Conservation (phyloP, 257 asterid species). For the Orobanche coerulescens region DNA sequence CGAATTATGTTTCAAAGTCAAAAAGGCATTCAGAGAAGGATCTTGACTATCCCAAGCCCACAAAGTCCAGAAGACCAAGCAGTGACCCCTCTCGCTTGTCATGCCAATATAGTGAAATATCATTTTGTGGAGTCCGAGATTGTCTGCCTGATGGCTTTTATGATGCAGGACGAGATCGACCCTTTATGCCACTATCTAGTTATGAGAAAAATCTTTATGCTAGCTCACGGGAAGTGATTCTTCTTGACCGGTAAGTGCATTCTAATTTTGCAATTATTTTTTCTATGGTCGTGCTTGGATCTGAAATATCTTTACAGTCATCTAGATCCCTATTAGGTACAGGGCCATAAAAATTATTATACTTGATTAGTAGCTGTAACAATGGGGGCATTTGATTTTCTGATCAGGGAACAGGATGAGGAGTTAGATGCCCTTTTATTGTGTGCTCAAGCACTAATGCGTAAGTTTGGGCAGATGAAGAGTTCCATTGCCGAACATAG, state of each 20-base stretch:
- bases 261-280: not conserved
- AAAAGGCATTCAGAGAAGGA: conserved; percentile 82
- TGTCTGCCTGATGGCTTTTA: conserved; percentile 84
- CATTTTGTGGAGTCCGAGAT: conserved; percentile 70
- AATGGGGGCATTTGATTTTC: not conserved
- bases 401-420: conserved; percentile 75
- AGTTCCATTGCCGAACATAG: conserved; percentile 28
- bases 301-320: not conserved
- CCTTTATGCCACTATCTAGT: conserved; percentile 56
- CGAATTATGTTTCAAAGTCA: conserved; percentile 38
- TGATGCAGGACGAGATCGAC: conserved; percentile 95
- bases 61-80: conserved; percentile 69
- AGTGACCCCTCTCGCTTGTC: conserved; percentile 48
- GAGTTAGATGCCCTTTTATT: conserved; percentile 59
- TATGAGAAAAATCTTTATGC: conserved; percentile 49
- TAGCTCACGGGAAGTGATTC: conserved; percentile 74
- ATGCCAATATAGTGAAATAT: conserved; percentile 56
- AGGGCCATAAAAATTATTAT: no score
- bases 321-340: not conserved
- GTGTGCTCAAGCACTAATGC: conserved; percentile 59
- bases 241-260: conserved; percentile 67
- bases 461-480: conserved; percentile 53
- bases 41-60: conserved; percentile 79
- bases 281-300: not conserved
- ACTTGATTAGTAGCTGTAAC: not conserved